Base-by-base conservation (phyloP, 2,329 filamentous ascomycete species). In the Onygenales sp. region DNA sequence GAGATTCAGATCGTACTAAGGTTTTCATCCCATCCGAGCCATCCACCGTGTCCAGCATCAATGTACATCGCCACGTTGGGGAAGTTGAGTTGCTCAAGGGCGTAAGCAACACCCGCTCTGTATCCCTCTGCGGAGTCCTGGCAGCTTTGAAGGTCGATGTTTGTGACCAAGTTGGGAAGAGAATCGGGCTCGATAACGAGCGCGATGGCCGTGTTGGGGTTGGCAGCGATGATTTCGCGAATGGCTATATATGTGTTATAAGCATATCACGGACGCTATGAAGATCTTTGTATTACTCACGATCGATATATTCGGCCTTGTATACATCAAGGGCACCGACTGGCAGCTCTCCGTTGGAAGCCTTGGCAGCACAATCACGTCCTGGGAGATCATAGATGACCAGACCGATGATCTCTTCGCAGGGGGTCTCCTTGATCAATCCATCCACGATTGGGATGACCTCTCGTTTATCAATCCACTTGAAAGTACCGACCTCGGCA, bases 331-430 rank as follows among this genome's bases (percentile, higher is more conserved):
- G 67, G 21, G 77, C 70, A 50, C 77, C 66, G 54, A 82, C 78
- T 17, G 73, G 69, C 45, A 81, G 76, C 66, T 84, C 81, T 55
- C 82, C 81, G 62, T 84, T 84, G 57, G 81, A 84, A 11, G 81
- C 81, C 60, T 79, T 71, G 49, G 82, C 82, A 11, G 81, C 77
- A 62, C 82, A 84, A 63, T 84, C 82, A 64, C 81, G 78, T 60
- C 83, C 80, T 44, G 82, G 82, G 10, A 84, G 69, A 63, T 84
- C 78, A 66, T 84, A 84, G 52, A 84, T 78, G 52, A 85, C 81
- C 51, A 84, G 44, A 47, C 44, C 44, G 32, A 47, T 11, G 27
- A 47, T 47, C 31, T 47, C 44, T 13, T 47, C 44, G 44, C 44
- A 47, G 14, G 44, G 44, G 32, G 14, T 33, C 17, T 47, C 44